Evolutionary conservation across 495 filamentous ascomycete genomes (phyloP).

Genomic region (Astrothelium macrocarpum): DNA sequence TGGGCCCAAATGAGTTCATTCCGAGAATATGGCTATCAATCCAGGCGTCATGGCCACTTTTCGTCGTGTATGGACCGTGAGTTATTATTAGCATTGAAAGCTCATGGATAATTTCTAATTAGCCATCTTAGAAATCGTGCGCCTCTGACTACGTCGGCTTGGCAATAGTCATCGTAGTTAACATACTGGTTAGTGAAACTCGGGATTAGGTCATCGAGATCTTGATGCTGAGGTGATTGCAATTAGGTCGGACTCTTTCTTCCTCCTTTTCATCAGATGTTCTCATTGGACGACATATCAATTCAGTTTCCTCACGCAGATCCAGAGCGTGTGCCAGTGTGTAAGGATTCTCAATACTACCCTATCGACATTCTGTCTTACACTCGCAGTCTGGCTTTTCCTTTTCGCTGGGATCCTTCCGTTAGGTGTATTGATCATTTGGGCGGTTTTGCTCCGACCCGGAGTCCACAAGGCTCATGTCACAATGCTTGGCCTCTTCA

Average conservation of each 20-base stretch:
- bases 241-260: conserved; percentile 57
- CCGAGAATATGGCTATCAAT: background rate
- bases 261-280: conserved; percentile 82
- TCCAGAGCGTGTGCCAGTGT: conserved; percentile 71
- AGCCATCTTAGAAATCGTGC: conserved; percentile 55
- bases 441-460: conserved; percentile 51
- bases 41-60: background rate
- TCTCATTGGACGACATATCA: conserved; percentile 67
- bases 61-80: background rate
- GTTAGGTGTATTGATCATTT: conserved; percentile 51
- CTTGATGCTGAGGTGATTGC: conserved; percentile 8
- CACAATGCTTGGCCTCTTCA: conserved; percentile 67
- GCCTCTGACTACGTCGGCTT: conserved; percentile 80
- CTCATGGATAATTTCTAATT: background rate
- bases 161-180: conserved; percentile 53
- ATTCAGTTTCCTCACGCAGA: conserved; percentile 82
- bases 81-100: background rate
- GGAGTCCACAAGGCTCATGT: conserved; percentile 75
- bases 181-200: conserved; percentile 47
- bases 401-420: conserved; percentile 67
- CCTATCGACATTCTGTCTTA: background rate
- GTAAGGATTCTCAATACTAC: conserved; percentile 35
- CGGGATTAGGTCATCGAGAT: background rate
- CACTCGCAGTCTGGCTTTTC: conserved; percentile 54
- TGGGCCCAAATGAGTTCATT: background rate